These are phyloP conservation scores for Marasmius tenuissimus DNA, from an alignment of 1,284 basidiomycete genomes.

Conservation along the genomic window DNA sequence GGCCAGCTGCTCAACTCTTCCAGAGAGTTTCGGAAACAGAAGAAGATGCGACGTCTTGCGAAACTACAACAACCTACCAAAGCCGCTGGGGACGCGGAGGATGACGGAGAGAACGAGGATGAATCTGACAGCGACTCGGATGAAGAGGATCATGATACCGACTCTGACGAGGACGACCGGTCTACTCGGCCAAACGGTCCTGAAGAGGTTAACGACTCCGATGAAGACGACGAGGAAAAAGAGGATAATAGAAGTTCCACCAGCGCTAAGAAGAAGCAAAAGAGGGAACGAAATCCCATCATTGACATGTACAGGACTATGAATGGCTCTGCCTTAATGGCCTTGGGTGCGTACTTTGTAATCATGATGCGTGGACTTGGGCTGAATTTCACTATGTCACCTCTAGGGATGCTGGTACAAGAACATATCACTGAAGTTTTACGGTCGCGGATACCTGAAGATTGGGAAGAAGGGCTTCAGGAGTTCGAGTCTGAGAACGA, in stretches of 20 bases:
- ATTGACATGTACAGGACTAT: slow-evolving; percentile 74
- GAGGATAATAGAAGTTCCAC: not conserved
- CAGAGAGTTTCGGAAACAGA: slow-evolving; percentile 43
- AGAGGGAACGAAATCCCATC: slow-evolving; percentile 18
- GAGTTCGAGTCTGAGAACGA: not conserved
- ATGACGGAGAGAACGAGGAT: slow-evolving; percentile 15
- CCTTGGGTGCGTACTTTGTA: slow-evolving; percentile 48
- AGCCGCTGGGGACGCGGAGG: not conserved
- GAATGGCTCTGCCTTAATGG: slow-evolving; percentile 71
- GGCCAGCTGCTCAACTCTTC: slow-evolving; percentile 57
- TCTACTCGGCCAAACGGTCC: not conserved
- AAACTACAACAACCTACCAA: slow-evolving; percentile 5
- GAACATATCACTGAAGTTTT: slow-evolving; percentile 53
- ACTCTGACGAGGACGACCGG: not conserved
- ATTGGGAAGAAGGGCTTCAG: not conserved
- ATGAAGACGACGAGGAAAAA: not conserved
- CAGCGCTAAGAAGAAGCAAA: slow-evolving; percentile 14
- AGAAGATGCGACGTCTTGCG: slow-evolving; percentile 30
- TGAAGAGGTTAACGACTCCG: not conserved
- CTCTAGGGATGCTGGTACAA: slow-evolving; percentile 64
- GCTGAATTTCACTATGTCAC: slow-evolving; percentile 7
- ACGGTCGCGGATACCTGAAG: slow-evolving; percentile 33
- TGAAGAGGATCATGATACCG: not conserved
- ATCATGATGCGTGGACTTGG: not conserved
- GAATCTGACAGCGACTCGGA: not conserved